Evolutionary conservation across 306 rosid species (phyloP).

Genomic region (Datisca glomerata): DNA sequence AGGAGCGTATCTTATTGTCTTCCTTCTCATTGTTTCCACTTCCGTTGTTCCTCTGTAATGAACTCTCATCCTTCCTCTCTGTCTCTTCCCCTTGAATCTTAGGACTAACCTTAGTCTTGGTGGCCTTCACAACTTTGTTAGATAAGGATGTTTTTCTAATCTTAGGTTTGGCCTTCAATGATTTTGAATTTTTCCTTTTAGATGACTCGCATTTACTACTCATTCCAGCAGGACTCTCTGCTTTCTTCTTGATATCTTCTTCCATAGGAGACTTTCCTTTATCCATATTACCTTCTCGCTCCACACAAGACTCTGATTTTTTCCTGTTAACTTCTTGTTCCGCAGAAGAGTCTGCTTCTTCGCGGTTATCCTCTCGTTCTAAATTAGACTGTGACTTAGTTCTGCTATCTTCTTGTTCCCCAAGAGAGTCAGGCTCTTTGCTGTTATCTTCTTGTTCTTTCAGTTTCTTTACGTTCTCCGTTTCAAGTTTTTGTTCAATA

Average conservation of each 20-base stretch:
- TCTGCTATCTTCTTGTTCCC: neutral
- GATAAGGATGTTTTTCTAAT: slow-evolving; percentile 35
- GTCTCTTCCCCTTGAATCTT: slow-evolving; percentile 13
- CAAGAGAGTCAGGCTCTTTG: slow-evolving; percentile 1
- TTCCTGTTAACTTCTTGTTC: slow-evolving; percentile 4
- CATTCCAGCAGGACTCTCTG: slow-evolving; percentile 15
- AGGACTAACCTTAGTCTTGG: slow-evolving; percentile 10
- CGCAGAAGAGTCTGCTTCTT: slow-evolving; percentile 4
- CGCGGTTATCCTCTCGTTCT: slow-evolving; percentile 1
- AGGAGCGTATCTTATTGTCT: slow-evolving; percentile 13
- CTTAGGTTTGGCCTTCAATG: slow-evolving; percentile 41
- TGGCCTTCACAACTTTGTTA: slow-evolving; percentile 14
- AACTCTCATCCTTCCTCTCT: slow-evolving; percentile 16
- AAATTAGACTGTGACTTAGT: neutral
- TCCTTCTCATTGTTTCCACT: slow-evolving; percentile 16
- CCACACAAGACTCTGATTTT: slow-evolving; percentile 14
- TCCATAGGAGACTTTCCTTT: slow-evolving; percentile 6
- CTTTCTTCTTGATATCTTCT: slow-evolving; percentile 10
- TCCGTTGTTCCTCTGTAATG: slow-evolving; percentile 15
- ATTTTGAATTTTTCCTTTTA: slow-evolving; percentile 24
- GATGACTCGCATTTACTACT: slow-evolving; percentile 21
- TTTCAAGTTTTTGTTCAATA: neutral
- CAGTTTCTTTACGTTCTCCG: neutral
- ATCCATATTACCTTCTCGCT: slow-evolving; percentile 21
- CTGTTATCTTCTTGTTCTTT: neutral